These are phyloP conservation scores for Musa troglodytarum DNA, from an alignment of 176 grass and related monocot species.

Conservation along the genomic window DNA sequence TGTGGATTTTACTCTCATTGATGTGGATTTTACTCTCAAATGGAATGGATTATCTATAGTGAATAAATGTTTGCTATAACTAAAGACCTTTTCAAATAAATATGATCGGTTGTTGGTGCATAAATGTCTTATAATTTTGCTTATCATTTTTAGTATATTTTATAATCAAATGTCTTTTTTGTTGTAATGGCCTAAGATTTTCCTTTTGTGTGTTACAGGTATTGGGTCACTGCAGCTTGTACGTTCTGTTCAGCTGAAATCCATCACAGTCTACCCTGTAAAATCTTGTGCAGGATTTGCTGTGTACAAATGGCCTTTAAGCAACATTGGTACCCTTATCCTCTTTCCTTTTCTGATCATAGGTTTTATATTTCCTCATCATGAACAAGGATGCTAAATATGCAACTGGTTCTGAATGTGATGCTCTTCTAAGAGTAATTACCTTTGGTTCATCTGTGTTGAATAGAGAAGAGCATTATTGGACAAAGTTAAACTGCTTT, in stretches of 20 bases:
- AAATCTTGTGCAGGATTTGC: constrained; percentile 90
- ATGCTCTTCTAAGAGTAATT: background rate
- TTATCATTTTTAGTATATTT: background rate
- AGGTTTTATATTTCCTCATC: background rate
- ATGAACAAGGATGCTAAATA: background rate
- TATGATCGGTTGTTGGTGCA: background rate
- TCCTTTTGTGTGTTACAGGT: constrained; percentile 40
- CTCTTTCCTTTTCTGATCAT: background rate
- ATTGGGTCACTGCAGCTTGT: constrained; percentile 10
- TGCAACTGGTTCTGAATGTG: background rate
- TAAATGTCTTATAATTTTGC: too few relatives aligned
- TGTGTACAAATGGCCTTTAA: constrained; percentile 55
- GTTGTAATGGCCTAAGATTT: background rate
- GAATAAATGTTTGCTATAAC: background rate
- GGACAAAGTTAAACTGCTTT: too few relatives aligned
- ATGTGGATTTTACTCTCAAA: too few relatives aligned
- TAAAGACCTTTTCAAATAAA: background rate
- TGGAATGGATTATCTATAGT: background rate
- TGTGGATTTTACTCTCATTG: too few relatives aligned
- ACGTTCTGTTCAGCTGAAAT: constrained; percentile 47
- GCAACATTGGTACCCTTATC: constrained; percentile 43
- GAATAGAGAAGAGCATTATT: too few relatives aligned
- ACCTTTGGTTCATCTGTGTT: too few relatives aligned
- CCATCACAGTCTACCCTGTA: constrained; percentile 85
- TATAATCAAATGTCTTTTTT: background rate